Evolutionary conservation across 2,329 filamentous ascomycete genomes (phyloP).

Genomic region (Madurella fahalii): DNA sequence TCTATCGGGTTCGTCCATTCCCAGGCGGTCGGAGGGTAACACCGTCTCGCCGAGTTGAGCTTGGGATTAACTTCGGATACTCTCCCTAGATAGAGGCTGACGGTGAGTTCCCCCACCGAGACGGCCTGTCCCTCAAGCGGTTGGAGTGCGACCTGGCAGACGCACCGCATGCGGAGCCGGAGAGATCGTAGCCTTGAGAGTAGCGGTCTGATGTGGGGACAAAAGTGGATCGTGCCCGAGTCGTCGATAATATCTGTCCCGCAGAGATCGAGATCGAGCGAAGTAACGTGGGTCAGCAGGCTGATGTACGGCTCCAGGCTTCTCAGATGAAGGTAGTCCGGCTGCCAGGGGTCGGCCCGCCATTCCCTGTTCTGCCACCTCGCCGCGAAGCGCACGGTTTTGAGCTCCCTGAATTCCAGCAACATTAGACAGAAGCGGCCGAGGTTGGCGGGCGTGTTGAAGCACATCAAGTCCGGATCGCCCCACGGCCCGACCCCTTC

Average conservation of each 20-base stretch:
- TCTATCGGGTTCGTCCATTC: constrained; percentile 7
- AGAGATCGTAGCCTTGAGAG: constrained; percentile 9
- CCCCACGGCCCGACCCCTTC: background rate
- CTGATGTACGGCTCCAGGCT: constrained; percentile 14
- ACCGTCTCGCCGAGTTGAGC: constrained; percentile 16
- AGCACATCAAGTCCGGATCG: constrained; percentile 4
- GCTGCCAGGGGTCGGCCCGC: constrained; percentile 15
- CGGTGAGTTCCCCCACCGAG: constrained; percentile 12
- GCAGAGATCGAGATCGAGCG: constrained; percentile 20
- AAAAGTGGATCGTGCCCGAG: constrained; percentile 12
- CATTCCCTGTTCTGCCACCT: constrained; percentile 12
- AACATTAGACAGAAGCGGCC: constrained; percentile 12
- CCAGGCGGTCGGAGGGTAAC: background rate
- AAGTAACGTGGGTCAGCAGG: constrained; percentile 11
- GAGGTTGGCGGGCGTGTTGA: constrained; percentile 18
- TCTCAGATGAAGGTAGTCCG: constrained; percentile 8
- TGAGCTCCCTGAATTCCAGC: constrained; percentile 14
- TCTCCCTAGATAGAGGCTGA: constrained; percentile 17
- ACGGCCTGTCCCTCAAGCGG: constrained; percentile 1
- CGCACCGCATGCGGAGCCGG: constrained; percentile 10
- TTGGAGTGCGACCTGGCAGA: constrained; percentile 15
- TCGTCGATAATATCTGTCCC: constrained; percentile 10
- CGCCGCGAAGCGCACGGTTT: constrained; percentile 14
- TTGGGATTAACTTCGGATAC: constrained; percentile 21
- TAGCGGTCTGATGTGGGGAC: constrained; percentile 10